These are phyloP conservation scores for Dacryopinax spathularia DNA, from an alignment of 768 basidiomycete species.

Conservation along the genomic window DNA sequence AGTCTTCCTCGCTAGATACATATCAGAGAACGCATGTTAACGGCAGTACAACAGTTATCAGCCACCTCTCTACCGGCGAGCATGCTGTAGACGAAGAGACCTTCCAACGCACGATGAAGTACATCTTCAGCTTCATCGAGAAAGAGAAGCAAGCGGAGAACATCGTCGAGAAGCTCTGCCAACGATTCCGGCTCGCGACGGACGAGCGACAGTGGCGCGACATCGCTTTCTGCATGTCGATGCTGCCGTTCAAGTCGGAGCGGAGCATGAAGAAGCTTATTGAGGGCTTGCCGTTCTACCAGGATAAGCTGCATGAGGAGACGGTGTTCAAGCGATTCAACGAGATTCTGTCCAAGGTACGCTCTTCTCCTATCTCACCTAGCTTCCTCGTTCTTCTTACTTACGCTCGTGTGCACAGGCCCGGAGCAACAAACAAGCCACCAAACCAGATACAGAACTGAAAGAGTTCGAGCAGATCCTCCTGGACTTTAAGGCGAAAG, in stretches of 20 bases:
- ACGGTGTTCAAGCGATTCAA: slow-evolving; percentile 65
- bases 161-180: slow-evolving; percentile 94
- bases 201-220: slow-evolving; percentile 95
- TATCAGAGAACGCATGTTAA: background rate
- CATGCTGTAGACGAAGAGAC: slow-evolving; percentile 85
- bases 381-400: background rate
- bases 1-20: slow-evolving; percentile 15
- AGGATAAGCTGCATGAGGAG: slow-evolving; percentile 88
- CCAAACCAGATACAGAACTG: slow-evolving; percentile 83
- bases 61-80: slow-evolving; percentile 77
- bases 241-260: slow-evolving; percentile 94
- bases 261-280: slow-evolving; percentile 91
- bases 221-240: slow-evolving; percentile 85
- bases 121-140: slow-evolving; percentile 93
- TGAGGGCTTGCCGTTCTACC: slow-evolving; percentile 81
- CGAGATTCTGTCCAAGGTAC: slow-evolving; percentile 81
- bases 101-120: slow-evolving; percentile 85
- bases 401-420: slow-evolving; percentile 34
- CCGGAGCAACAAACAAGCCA: slow-evolving; percentile 77
- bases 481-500: slow-evolving; percentile 67
- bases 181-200: slow-evolving; percentile 77
- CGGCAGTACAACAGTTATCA: slow-evolving; percentile 53
- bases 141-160: slow-evolving; percentile 98
- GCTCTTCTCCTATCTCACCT: slow-evolving; percentile 6
- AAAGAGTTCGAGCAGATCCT: slow-evolving; percentile 95